phyloP scores from a whole-genome alignment of 331 rosid species.

The Quercus lobata region DNA sequence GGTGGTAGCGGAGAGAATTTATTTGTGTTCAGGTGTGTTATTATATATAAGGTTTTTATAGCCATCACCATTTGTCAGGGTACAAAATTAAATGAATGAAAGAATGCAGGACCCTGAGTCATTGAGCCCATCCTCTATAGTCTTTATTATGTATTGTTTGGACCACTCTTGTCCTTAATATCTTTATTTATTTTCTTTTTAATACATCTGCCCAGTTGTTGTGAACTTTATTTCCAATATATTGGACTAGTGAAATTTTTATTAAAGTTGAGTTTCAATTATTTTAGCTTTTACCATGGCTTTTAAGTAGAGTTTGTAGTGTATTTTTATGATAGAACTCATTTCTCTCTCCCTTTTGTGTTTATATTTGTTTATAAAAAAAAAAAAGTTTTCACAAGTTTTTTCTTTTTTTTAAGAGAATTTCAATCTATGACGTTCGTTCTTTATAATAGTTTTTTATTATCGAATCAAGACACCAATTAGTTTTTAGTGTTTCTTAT shows the following conservation, averaged over 20 bases:
- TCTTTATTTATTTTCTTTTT: background rate
- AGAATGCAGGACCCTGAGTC: background rate
- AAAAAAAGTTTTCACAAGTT: too few species aligned
- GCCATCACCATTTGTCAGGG: background rate
- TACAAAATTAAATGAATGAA: background rate
- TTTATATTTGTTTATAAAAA: too few species aligned
- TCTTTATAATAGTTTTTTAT: too few species aligned
- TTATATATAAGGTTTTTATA: too few species aligned
- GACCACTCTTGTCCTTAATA: background rate
- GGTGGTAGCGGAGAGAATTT: background rate
- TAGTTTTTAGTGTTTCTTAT: too few species aligned
- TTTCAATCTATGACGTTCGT: rapidly evolving
- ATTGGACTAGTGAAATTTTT: background rate
- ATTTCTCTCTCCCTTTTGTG: too few species aligned
- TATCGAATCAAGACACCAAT: too few species aligned
- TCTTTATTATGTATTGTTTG: background rate
- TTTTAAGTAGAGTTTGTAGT: too few species aligned
- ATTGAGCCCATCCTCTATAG: background rate
- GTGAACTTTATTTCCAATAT: background rate
- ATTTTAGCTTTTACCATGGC: too few species aligned
- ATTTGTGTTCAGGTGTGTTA: background rate
- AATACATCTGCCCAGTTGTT: background rate
- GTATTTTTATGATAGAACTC: too few species aligned
- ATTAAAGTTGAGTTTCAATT: too few species aligned
- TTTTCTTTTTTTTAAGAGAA: too few species aligned